Evolutionary conservation across 305 asterid genomes (phyloP).

Genomic region (Vinca major): DNA sequence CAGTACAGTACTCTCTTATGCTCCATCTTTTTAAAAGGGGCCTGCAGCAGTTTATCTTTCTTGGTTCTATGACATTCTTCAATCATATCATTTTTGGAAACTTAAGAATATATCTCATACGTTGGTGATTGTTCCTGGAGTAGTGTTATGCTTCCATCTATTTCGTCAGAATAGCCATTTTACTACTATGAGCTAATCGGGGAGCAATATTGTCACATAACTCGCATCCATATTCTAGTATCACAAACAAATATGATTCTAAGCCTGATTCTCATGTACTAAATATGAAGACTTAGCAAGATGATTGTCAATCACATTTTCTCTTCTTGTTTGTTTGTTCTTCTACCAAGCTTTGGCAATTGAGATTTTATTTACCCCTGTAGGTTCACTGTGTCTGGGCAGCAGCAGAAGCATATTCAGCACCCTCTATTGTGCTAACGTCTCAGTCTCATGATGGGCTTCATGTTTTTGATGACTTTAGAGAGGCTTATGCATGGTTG

Average conservation of each 20-base stretch:
- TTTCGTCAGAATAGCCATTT: not conserved
- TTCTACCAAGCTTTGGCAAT: conserved; percentile 7
- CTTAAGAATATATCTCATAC: not conserved
- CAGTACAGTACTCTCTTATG: not conserved
- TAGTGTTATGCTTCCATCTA: not conserved
- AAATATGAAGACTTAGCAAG: not conserved
- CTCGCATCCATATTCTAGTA: not conserved
- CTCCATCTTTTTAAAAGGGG: too few species aligned
- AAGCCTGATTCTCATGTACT: not conserved
- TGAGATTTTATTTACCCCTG: conserved; percentile 15
- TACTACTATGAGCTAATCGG: not conserved
- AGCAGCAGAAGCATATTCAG: conserved; percentile 99
- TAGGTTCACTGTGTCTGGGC: conserved; percentile 99
- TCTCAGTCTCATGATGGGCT: conserved; percentile 78
- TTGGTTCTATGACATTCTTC: not conserved
- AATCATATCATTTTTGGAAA: not conserved
- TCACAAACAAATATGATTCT: not conserved
- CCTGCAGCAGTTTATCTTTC: not conserved
- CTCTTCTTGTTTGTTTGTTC: not conserved
- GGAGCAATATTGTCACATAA: not conserved
- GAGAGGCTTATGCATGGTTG: conserved; percentile 99
- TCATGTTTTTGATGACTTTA: conserved; percentile 97
- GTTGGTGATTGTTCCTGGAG: not conserved
- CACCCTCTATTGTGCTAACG: conserved; percentile 92
- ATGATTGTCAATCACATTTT: not conserved